Conservation (phyloP, 202 grass and related monocot species). For the Carex arenaria region DNA sequence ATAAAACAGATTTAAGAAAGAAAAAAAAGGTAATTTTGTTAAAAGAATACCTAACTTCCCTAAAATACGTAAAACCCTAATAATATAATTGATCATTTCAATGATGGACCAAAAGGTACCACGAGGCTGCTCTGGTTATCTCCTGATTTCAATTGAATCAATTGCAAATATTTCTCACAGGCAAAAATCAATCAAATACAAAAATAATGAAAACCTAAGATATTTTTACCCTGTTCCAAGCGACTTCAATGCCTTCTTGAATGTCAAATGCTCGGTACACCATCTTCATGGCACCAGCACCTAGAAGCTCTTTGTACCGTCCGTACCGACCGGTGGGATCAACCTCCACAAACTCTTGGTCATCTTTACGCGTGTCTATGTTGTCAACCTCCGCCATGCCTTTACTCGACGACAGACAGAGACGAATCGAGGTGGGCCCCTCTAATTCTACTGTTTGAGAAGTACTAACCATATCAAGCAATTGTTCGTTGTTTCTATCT, state of each 20-base stretch:
- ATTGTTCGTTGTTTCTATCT: too few species aligned
- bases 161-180: not conserved
- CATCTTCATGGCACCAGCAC: constrained; percentile 81
- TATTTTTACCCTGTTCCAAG: constrained; percentile 53
- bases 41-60: not conserved
- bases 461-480: too few species aligned
- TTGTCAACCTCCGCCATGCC: not conserved
- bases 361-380: not conserved
- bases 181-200: not conserved
- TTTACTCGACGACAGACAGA: not conserved
- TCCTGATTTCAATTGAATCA: not conserved
- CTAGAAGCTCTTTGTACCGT: constrained; percentile 68
- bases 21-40: not conserved
- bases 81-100: not conserved
- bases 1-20: not conserved
- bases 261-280: constrained; percentile 91
- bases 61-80: not conserved
- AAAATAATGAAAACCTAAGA: too few species aligned
- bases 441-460: too few species aligned
- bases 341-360: not conserved
- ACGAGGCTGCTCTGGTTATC: not conserved
- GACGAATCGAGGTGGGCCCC: not conserved
- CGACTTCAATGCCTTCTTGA: constrained; percentile 92
- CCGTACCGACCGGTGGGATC: constrained; percentile 46
- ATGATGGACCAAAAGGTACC: not conserved